Evolutionary conservation across 768 basidiomycete genomes (phyloP), one percentile per base, ranked within the genome.

Genomic region (Lactifluus subvellereus): DNA sequence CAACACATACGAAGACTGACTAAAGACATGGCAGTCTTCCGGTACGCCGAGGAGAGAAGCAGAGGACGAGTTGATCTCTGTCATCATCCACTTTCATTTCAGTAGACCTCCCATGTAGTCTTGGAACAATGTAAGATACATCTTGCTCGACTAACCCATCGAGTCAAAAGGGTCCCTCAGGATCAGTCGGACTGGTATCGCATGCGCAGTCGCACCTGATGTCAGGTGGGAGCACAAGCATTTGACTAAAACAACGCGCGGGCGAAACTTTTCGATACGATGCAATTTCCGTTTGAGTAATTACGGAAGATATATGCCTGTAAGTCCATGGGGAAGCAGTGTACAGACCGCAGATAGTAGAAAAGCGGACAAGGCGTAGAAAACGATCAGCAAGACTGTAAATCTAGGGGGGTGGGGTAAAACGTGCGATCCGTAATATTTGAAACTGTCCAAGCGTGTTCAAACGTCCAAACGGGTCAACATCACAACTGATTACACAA

Each of bases 401-500:
- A 56, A 56, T 56, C 48, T 32, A 50, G 20, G 38, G 38, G n/a
- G 20, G 35, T n/a, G 11, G 33, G 37, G 20, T 22, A 27, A 30
- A 18, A 35, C 57, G 30, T 50, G 57, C 20, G 11, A 37, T 48
- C 47, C 47, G 22, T 48, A 38, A 48, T 38, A 11, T 16, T 18
- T 16, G 42, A 59, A 43, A 54, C 8, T 18, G 58, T 42, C n/a
- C 22, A 53, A 33, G 47, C 22, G 22, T 22, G 22, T 22, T 2
- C 22, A 22, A 22, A 22, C 22, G 22, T 22, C 57, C 58, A 20
- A 22, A 43, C 6, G 6, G 6, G 43, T 57, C 55, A 30, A 59
- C 72, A 72, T 80, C 82, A 87, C 74, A 87, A 74, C 76, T 73
- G 82, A 74, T 86, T 78, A 73, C 88, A 90, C 71, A 90, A 73